Conservation (phyloP, 2,329 filamentous ascomycete genomes). For the Verticillium longisporum region DNA sequence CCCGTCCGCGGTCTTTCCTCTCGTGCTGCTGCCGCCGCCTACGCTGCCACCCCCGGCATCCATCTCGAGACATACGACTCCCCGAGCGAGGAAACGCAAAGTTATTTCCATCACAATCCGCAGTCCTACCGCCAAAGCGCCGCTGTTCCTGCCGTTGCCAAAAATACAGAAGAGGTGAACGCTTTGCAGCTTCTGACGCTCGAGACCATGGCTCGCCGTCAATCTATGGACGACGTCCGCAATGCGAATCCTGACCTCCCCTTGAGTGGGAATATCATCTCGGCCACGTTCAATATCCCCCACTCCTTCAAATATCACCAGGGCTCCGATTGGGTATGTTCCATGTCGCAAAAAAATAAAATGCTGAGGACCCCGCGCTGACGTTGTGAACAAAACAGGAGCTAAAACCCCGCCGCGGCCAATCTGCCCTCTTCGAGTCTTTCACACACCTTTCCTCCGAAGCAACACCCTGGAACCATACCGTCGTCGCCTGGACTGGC, state of each 20-base stretch:
- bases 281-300: slow-evolving; percentile 57
- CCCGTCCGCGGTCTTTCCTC: background rate
- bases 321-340: slow-evolving; percentile 53
- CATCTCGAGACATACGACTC: slow-evolving; percentile 16
- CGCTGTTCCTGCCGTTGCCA: slow-evolving; percentile 2
- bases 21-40: slow-evolving; percentile 7
- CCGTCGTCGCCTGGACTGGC: slow-evolving; percentile 89
- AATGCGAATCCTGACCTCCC: slow-evolving; percentile 49
- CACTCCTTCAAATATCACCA: slow-evolving; percentile 52
- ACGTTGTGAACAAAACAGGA: slow-evolving; percentile 40
- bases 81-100: slow-evolving; percentile 5
- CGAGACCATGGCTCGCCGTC: slow-evolving; percentile 33
- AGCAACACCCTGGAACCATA: slow-evolving; percentile 82
- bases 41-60: slow-evolving; percentile 22
- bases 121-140: background rate
- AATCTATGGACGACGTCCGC: slow-evolving; percentile 49
- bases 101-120: slow-evolving; percentile 15
- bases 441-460: slow-evolving; percentile 83
- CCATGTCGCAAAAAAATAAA: background rate
- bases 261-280: slow-evolving; percentile 60
- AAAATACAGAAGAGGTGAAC: slow-evolving; percentile 8
- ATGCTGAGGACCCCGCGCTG: slow-evolving; percentile 2
- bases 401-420: slow-evolving; percentile 71
- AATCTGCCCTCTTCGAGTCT: slow-evolving; percentile 87
- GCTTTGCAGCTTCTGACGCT: slow-evolving; percentile 32